These are phyloP conservation scores for Cryoendolithus antarcticus DNA, from an alignment of 2,329 filamentous ascomycete genomes.

Conservation along the genomic window DNA sequence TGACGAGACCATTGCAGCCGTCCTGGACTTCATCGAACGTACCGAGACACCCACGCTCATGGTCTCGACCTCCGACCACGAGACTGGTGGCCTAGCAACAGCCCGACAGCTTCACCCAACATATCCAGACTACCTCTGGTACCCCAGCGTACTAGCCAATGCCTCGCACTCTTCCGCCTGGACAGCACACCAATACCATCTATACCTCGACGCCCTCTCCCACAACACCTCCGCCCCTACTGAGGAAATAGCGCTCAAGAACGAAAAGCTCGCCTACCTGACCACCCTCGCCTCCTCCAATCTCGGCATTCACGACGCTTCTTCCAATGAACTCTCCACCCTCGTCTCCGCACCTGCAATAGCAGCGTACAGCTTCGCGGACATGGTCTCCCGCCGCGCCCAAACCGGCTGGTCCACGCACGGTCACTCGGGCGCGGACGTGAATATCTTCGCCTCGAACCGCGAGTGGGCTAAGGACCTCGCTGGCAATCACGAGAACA, in stretches of 20 bases:
- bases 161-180: constrained; percentile 63
- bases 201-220: constrained; percentile 38
- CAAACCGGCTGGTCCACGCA: constrained; percentile 92
- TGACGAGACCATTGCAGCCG: constrained; percentile 70
- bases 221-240: constrained; percentile 18
- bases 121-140: constrained; percentile 67
- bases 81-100: constrained; percentile 78
- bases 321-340: constrained; percentile 54
- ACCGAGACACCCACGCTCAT: constrained; percentile 65
- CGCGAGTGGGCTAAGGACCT: constrained; percentile 49
- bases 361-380: constrained; percentile 55
- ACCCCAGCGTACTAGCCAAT: constrained; percentile 68
- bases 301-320: constrained; percentile 66
- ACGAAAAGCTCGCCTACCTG: constrained; percentile 51
- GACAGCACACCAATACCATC: constrained; percentile 49
- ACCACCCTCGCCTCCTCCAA: constrained; percentile 55
- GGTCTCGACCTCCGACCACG: constrained; percentile 87
- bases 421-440: constrained; percentile 78
- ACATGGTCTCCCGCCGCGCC: constrained; percentile 76
- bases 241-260: constrained; percentile 12
- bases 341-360: constrained; percentile 48
- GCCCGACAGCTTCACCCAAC: constrained; percentile 56
- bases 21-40: constrained; percentile 71
- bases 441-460: constrained; percentile 87
- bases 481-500: constrained; percentile 87